A percentile compares a stretch with the other conserved stretches of the same genome.
phyloP scores from a whole-genome alignment of 495 filamentous ascomycete genomes.

The Aspergillus funiculosus region DNA sequence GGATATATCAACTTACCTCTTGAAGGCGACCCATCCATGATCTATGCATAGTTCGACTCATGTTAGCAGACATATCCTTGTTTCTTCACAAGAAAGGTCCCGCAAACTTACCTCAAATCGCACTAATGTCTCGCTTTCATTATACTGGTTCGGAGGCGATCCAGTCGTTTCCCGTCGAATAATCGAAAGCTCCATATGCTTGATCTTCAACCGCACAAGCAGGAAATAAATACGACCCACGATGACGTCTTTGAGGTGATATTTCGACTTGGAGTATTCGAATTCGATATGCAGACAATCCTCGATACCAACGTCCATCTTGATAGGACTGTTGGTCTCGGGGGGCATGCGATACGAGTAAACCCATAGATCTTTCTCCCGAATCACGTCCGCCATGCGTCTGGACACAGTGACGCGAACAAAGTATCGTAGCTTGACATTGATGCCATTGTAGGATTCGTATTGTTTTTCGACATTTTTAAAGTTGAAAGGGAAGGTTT shows the following conservation, averaged over 20 bases:
- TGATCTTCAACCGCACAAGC: constrained; percentile 96
- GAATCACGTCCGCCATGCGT: constrained; percentile 94
- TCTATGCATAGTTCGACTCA: constrained; percentile 44
- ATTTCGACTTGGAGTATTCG: constrained; percentile 98
- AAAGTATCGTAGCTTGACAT: constrained; percentile 97
- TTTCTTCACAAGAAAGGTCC: not conserved
- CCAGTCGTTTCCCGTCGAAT: constrained; percentile 96
- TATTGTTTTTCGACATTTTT: constrained; percentile 99
- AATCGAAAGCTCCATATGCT: constrained; percentile 99
- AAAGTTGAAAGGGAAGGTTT: constrained; percentile 99
- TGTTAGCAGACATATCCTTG: constrained; percentile 17
- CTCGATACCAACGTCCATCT: constrained; percentile 99
- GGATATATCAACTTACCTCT: constrained; percentile 49
- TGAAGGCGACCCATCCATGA: constrained; percentile 98
- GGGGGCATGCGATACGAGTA: constrained; percentile 98
- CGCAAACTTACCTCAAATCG: constrained; percentile 75
- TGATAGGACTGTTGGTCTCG: constrained; percentile 96
- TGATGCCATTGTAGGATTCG: constrained; percentile 99
- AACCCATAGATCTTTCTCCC: constrained; percentile 99
- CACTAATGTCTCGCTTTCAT: constrained; percentile 97
- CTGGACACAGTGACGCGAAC: constrained; percentile 93
- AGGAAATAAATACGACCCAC: constrained; percentile 99
- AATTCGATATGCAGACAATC: constrained; percentile 99
- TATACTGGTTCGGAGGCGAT: constrained; percentile 99
- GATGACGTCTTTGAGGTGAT: constrained; percentile 99